Base-by-base conservation (phyloP, 495 filamentous ascomycete species). In the Hypoxylon cercidicola region DNA sequence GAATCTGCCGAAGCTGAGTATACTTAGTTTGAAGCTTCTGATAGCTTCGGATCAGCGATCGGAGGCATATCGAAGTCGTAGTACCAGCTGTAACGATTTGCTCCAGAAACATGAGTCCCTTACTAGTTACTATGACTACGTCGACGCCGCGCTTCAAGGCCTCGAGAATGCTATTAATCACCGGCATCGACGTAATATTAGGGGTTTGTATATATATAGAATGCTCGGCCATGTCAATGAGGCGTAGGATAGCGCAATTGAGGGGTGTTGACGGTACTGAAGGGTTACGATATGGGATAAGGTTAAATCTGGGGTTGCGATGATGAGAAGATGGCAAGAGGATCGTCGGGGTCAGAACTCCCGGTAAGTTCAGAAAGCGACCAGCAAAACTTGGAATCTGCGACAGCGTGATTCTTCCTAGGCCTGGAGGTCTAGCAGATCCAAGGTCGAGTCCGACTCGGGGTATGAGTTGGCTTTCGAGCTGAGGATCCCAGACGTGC, bases 241-340 rank as follows among this genome's bases (percentile, higher is more conserved):
- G 75, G 1, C 77, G 74, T 0, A 90, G 73, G 18, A 91, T 61
- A 48, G 88, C 87, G 16, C 73, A 71, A 60, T 92, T 93, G 45
- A 91, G 83, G 1, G 90, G 89, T 10, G 90, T 92, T 20, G 72
- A 63, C 1, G 83, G 77, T 0, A 68, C 40, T n/a, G 79, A 64
- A n/a, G 64, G 55, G 1, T 50, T 50, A 40, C 78, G 77, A 73
- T 81, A 83, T 4, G 85, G 78, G 20, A 81, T 67, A 7, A 75
- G 62, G 16, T 66, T 73, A 64, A 85, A 85, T 21, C 58, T 69
- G 6, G 89, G 90, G 57, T 90, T 88, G 5, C 77, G 69, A 55
- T 90, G 89, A 68, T 90, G 84, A 1, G 88, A 85, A 8, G 88
- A 90, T 1, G 89, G 90, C 12, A 93, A 81, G 21, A 93, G 75